A percentile compares a stretch with the other conserved stretches of the same genome.
Conservation (phyloP, 2,329 filamentous ascomycete genomes). For the Cephalotrichum gorgonifer region DNA sequence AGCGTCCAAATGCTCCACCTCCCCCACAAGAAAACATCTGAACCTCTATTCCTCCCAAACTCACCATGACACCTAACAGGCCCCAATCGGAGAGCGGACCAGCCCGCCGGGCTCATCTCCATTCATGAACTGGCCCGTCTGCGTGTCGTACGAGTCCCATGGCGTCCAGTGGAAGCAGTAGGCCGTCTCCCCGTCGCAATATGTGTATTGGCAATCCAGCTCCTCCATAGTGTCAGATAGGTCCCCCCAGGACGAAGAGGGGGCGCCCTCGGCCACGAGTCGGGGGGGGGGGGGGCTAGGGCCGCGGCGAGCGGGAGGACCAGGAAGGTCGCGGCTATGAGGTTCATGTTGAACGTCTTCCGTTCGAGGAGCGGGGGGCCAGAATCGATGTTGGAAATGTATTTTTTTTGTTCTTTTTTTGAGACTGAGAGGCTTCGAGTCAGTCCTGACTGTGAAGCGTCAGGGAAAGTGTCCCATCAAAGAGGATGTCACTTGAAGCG, state of each 20-base stretch:
- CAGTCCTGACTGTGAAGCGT: too few species aligned
- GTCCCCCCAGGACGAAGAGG: background rate
- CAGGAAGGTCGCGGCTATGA: too few species aligned
- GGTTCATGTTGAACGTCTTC: background rate
- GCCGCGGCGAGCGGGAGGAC: background rate
- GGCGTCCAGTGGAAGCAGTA: conserved; percentile 29
- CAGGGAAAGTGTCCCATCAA: too few species aligned
- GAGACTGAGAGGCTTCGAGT: too few species aligned
- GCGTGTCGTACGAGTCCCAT: conserved; percentile 22
- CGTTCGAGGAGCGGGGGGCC: background rate
- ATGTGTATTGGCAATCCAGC: conserved; percentile 21
- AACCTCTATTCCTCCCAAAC: background rate
- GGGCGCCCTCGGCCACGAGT: background rate
- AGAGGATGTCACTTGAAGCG: too few species aligned
- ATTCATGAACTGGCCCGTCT: conserved; percentile 5
- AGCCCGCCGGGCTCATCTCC: background rate
- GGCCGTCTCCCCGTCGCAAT: conserved; percentile 21
- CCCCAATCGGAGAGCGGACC: background rate
- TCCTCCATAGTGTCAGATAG: background rate
- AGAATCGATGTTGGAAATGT: too few species aligned
- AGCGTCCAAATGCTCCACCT: too few species aligned
- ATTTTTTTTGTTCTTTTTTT: too few species aligned
- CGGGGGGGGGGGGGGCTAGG: background rate
- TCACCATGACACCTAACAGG: background rate
- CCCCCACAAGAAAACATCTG: too few species aligned